Percentiles rank a stretch among this genome's conserved stretches.
Evolutionary conservation across 768 basidiomycete species (phyloP).

Genomic region (Suillus lakei): DNA sequence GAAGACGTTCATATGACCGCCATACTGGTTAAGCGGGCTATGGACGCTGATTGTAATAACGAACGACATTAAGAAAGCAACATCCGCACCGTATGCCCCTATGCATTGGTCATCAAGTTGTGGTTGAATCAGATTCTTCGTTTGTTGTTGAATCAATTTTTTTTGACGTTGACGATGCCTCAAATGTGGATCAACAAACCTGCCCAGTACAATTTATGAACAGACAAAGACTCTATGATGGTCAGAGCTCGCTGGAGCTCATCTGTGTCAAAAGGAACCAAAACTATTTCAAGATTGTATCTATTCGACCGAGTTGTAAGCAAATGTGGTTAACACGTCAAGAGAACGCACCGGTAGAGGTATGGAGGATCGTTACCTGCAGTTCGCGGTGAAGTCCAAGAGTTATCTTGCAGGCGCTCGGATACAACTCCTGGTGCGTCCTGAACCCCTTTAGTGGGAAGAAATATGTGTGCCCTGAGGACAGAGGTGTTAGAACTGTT

Average conservation of each 20-base stretch:
- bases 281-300: conserved; percentile 5
- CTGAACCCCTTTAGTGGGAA: background rate
- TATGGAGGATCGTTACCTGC: background rate
- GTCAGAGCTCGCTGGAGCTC: conserved; percentile 10
- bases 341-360: background rate
- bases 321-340: background rate
- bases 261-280: conserved; percentile 10
- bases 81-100: background rate
- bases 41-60: too few species aligned
- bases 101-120: background rate
- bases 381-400: background rate
- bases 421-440: background rate
- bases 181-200: background rate
- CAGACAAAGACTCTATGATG: conserved; percentile 1
- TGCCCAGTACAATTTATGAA: too few species aligned
- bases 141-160: background rate
- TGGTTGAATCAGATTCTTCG: too few species aligned
- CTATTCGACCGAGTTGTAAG: background rate
- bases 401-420: conserved; percentile 2
- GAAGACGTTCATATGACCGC: background rate
- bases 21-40: conserved; percentile 13
- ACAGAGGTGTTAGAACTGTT: too few species aligned
- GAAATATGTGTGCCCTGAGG: too few species aligned
- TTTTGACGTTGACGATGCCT: background rate
- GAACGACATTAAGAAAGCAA: too few species aligned